Base-by-base conservation (phyloP, 768 basidiomycete species). In the Dacryopinax primogenitus region DNA sequence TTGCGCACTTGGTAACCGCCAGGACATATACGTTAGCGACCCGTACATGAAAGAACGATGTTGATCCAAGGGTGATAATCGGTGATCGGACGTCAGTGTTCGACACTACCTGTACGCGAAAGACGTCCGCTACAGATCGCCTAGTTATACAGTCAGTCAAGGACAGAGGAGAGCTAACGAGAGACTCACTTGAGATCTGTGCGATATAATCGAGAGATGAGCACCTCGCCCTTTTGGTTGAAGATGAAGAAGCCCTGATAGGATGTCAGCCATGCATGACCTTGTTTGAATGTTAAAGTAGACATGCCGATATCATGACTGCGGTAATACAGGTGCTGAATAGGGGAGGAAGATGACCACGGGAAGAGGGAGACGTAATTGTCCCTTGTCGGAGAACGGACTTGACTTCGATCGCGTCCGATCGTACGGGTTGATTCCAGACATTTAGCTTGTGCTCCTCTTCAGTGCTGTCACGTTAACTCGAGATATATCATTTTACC, bases 161-260 rank as follows among this genome's bases (percentile, higher is more conserved):
- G 33, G 23, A 32, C 33, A 23, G 65, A 37, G 58, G 28, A 4
- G 65, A 64, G 7, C 63, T 1, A 37, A 11, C 13, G 63, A 65
- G 63, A 70, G 68, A 71, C 82, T 76, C 76, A 95, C 96, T 95
- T 97, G 79, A 99, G 86, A 77, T 99, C 96, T 62, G 94, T 88
- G 63, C 96, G 85, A 76, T 96, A 99, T 30, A 98, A 81, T 68
- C 96, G 82, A 47, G 94, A 96, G 73, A 98, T 99, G 71, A 99
- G 82, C 65, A 93, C 95, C 84, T 98, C 96, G 76, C 96, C 96
- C 76, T 98, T 97, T 76, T 94, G 92, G 74, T 97, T 99, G 82
- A 97, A 96, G 66, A 97, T 92, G 77, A 98, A 97, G 84, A 97
- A 97, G 61, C 90, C 94, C 94, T 97, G 69, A 44, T 44, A 4